Conservation (phyloP, 208 protist genomes). For the Crithidia bombi region DNA sequence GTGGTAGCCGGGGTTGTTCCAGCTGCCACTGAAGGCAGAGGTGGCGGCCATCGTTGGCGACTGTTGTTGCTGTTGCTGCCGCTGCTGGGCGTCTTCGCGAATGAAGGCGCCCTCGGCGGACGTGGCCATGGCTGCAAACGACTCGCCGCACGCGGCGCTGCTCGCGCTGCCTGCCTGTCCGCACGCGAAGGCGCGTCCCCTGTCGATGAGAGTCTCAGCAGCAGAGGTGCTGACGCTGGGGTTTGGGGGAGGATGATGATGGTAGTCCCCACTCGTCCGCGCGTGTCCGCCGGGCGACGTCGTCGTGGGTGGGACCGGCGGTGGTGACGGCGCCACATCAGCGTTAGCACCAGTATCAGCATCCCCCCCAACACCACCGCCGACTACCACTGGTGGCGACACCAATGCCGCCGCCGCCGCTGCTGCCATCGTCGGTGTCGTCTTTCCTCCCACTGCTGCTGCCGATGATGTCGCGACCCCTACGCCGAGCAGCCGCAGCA, state of each 20-base stretch:
- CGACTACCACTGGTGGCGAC: too few relatives aligned
- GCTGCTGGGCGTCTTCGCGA: constrained; percentile 1
- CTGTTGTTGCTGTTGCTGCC: constrained; percentile 1
- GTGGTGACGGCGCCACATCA: too few relatives aligned
- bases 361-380: too few relatives aligned
- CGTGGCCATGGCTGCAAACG: background rate
- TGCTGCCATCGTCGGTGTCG: background rate
- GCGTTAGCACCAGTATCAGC: too few relatives aligned
- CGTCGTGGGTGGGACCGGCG: too few relatives aligned
- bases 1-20: background rate
- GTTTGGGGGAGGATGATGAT: too few relatives aligned
- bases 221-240: too few relatives aligned
- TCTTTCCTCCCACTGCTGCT: background rate
- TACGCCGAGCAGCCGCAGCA: constrained; percentile 11
- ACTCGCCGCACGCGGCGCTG: background rate
- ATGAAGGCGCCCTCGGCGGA: constrained; percentile 17
- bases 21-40: background rate
- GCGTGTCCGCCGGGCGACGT: too few relatives aligned
- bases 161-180: background rate
- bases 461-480: background rate
- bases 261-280: too few relatives aligned
- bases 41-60: too few relatives aligned
- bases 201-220: constrained; percentile 1
- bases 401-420: background rate
- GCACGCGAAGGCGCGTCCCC: constrained; percentile 3